Evolutionary conservation across 768 basidiomycete species (phyloP), one percentile per base, ranked within the genome.

Genomic region (Strobilomyces dryophilus): DNA sequence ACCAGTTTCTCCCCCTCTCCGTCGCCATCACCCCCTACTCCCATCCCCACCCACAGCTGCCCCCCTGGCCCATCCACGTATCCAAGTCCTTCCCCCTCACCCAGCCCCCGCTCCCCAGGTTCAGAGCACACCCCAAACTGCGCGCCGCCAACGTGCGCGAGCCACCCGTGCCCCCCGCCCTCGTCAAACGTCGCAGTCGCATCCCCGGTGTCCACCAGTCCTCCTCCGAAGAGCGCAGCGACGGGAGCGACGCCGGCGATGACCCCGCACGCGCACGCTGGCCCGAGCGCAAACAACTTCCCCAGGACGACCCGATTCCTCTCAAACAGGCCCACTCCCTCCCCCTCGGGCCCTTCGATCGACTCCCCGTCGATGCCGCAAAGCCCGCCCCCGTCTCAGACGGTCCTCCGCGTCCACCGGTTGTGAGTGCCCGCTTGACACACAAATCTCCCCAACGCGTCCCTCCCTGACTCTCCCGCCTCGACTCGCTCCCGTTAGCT

Each of bases 61-160:
- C 67, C 0, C 50, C 57, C 2, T 69, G 68, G 68, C 61, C 65
- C 18, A 44, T 60, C 1, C 68, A 69, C 52, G 20, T 62, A 32
- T 49, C 61, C 42, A 71, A 71, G 48, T 66, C 69, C 1, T 69
- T 69, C 21, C 68, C 69, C 0, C 55, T 69, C 48, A 60, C 58
- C 8, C 59, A 46, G 10, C 68, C 68, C n/a, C 69, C 68, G 0
- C 63, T 63, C 49, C 58, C 61, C 6, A 63, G 47, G 45, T 42
- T 52, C 54, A 71, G 60, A 20, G 57, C 65, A 1, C 69, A 69
- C 41, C 68, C 68, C 0, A 71, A 69, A 26, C 53, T 69, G 2
- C 67, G 70, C 35, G 31, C 60, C 1, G 58, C 65, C 24, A 61
- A 10, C 51, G 58, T 53, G 0, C 69, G 67, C 17, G 69, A 71